Evolutionary conservation across 305 asterid species (phyloP), one percentile per base, ranked within the genome.

Genomic region (Fraxinus nigra): DNA sequence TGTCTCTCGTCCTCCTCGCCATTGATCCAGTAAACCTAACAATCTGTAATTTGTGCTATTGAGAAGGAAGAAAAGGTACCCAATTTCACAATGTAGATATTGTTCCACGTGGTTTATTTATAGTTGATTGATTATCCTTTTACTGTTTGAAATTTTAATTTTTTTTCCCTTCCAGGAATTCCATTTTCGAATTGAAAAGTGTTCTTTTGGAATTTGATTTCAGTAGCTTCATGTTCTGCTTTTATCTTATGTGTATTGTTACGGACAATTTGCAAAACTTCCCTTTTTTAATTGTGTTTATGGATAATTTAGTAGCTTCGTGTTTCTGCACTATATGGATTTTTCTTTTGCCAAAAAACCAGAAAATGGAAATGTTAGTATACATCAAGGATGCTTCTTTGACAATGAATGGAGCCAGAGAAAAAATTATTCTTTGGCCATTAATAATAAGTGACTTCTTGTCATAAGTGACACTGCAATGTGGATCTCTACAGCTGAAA

Each of bases 351-450:
- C 63, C 26, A n/a, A 54, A 51, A 51, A n/a, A 16, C 5, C 63
- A 51, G 63, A 51, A 51, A 51, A 4, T 54, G 63, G 63, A 54
- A n/a, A 54, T 54, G 24, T 48, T n/a, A n/a, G 1, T 24, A 5
- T 90, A 92, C 98, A 84, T 95, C 97, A 74, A 97, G 98, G 76
- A 95, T 85, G 81, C 98, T 95, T 91, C 98, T 92, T 54, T 98
- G 99, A 77, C 59, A 95, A 85, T 94, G 98, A 86, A 95, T 93
- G 85, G 98, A 95, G 77, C 98, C 98, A 76, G 97, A 94, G 67
- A 94, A 81, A 33, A 95, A 85, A 56, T 94, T 85, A 88, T 94
- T 84, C 92, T 93, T 5, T 87, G 90, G 72, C 99, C 97, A 90
- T 93, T 86, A 84, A 95, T 92, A 79, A 91, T 77, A 24, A 95